Evolutionary conservation across 2,329 filamentous ascomycete species (phyloP).

Genomic region (Parascedosporium putredinis): DNA sequence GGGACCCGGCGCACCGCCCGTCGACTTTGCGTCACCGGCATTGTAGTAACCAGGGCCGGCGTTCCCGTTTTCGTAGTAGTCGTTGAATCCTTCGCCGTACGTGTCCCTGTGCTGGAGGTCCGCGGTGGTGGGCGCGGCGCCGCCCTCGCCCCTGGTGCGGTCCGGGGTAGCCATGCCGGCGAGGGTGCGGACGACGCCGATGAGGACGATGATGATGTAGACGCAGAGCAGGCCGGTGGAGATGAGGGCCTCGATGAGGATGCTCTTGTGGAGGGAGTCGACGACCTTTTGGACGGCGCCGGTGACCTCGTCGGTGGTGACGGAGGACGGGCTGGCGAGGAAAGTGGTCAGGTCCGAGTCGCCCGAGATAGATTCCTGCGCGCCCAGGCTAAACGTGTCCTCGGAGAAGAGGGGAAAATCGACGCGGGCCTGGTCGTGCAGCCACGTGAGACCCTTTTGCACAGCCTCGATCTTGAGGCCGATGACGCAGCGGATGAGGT

Average conservation of each 20-base stretch:
- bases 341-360: conserved; percentile 57
- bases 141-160: conserved; percentile 37
- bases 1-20: no score
- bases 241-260: conserved; percentile 72
- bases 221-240: conserved; percentile 62
- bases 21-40: no score
- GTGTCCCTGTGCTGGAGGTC: not conserved
- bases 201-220: conserved; percentile 67
- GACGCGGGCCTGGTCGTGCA: conserved; percentile 76
- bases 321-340: conserved; percentile 62
- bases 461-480: conserved; percentile 76
- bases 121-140: not conserved
- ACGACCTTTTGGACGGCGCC: conserved; percentile 63
- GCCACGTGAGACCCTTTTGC: conserved; percentile 87
- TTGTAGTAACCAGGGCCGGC: no score
- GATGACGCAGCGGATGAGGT: conserved; percentile 79
- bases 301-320: conserved; percentile 72
- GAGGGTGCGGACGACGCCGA: conserved; percentile 59
- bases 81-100: not conserved
- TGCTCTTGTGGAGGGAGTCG: conserved; percentile 52
- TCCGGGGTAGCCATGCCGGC: conserved; percentile 49
- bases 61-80: not conserved
- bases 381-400: conserved; percentile 75
- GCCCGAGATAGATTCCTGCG: conserved; percentile 47
- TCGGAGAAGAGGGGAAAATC: conserved; percentile 67